phyloP scores from a whole-genome alignment of 768 basidiomycete species.

The Candolleomyces aberdarensis region DNA sequence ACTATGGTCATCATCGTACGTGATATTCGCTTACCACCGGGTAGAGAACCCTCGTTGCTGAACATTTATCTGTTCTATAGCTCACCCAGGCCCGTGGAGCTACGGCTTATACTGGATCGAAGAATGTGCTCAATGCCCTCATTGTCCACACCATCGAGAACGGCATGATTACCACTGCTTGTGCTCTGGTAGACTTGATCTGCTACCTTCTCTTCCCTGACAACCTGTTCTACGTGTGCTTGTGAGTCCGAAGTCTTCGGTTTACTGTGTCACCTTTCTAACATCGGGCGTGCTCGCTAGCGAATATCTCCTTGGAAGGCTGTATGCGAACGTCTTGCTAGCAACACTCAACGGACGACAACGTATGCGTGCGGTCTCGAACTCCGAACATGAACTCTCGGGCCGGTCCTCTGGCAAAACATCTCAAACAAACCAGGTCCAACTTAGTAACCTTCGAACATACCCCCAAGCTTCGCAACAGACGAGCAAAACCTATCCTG shows the following conservation, averaged over 20 bases:
- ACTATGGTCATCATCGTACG: background rate
- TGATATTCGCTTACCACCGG: background rate
- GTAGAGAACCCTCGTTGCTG: too few relatives aligned
- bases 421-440: background rate
- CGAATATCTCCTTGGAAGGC: slow-evolving; percentile 1
- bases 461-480: background rate
- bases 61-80: background rate
- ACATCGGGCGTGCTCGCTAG: background rate
- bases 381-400: background rate
- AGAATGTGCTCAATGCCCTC: slow-evolving; percentile 1
- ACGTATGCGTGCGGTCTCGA: background rate
- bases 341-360: slow-evolving; percentile 4
- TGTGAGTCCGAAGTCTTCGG: background rate
- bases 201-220: background rate
- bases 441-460: slow-evolving; percentile 1
- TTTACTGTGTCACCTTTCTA: background rate
- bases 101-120: background rate
- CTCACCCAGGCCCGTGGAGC: background rate
- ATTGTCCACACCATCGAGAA: slow-evolving; percentile 4
- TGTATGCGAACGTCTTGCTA: background rate
- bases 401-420: background rate
- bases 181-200: slow-evolving; percentile 2
- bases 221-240: slow-evolving; percentile 3
- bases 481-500: background rate
- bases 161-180: background rate